phyloP scores from a whole-genome alignment of 2,329 filamentous ascomycete species.

The Cladosporium sp. region DNA sequence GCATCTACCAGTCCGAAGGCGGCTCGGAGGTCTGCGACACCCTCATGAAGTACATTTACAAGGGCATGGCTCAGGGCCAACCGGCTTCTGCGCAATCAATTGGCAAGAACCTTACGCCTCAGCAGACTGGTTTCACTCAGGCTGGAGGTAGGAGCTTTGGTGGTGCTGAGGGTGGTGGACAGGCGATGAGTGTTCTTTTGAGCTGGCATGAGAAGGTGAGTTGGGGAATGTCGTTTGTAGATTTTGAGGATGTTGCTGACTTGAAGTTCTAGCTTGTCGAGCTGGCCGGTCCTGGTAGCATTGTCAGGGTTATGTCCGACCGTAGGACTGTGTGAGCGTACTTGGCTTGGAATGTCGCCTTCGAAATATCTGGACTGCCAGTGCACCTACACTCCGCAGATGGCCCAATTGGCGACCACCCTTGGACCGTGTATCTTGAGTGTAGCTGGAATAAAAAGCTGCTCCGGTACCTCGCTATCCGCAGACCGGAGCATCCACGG shows the following conservation, averaged over 20 bases:
- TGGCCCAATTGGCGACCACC: not conserved
- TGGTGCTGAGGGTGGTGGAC: conserved; percentile 65
- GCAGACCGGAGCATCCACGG: too few species aligned
- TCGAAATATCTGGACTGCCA: not conserved
- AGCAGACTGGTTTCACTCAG: conserved; percentile 85
- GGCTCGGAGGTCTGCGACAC: conserved; percentile 85
- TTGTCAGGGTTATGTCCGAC: conserved; percentile 94
- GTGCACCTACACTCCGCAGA: not conserved
- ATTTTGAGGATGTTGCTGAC: conserved; percentile 15
- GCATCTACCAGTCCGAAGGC: conserved; percentile 71
- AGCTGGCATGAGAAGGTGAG: conserved; percentile 93
- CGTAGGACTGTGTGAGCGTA: conserved; percentile 75
- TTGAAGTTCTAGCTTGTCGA: conserved; percentile 62
- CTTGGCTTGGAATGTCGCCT: not conserved
- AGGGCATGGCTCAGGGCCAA: conserved; percentile 64
- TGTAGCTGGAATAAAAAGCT: not conserved
- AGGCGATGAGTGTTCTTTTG: conserved; percentile 91
- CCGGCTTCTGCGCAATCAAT: conserved; percentile 24
- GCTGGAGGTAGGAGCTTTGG: conserved; percentile 47
- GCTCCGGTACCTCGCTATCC: not conserved
- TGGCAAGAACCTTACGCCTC: conserved; percentile 55
- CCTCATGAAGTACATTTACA: conserved; percentile 96
- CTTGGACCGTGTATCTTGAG: too few species aligned
- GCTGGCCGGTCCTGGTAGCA: conserved; percentile 79
- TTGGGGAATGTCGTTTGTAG: not conserved